Percentiles rank a stretch among this genome's conserved stretches.
Conservation (phyloP, 2,329 filamentous ascomycete genomes). For the Monilinia fructigena region DNA sequence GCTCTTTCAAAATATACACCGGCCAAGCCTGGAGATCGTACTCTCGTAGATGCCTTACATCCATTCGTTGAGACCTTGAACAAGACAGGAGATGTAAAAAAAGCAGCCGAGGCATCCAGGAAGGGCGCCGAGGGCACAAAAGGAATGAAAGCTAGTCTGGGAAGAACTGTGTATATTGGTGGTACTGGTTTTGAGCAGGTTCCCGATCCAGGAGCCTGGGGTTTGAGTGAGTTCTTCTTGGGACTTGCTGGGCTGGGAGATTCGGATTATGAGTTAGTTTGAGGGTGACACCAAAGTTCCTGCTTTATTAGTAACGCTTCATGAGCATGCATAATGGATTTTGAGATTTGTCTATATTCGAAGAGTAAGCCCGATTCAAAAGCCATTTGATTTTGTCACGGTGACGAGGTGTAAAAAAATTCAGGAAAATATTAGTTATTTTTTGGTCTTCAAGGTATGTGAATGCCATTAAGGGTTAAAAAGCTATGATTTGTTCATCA, state of each 20-base stretch:
- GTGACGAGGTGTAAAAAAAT: not conserved
- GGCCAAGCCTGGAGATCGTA: slow-evolving; percentile 84
- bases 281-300: slow-evolving; percentile 11
- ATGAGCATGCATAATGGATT: not conserved
- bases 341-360: not conserved
- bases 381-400: not conserved
- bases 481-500: slow-evolving; percentile 25
- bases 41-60: slow-evolving; percentile 82
- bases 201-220: slow-evolving; percentile 75
- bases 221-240: slow-evolving; percentile 74
- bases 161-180: slow-evolving; percentile 79
- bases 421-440: slow-evolving; percentile 24
- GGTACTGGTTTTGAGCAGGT: slow-evolving; percentile 70
- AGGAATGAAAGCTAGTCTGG: slow-evolving; percentile 87
- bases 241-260: slow-evolving; percentile 61
- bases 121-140: slow-evolving; percentile 80
- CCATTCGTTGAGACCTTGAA: slow-evolving; percentile 78
- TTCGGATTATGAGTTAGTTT: slow-evolving; percentile 40
- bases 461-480: slow-evolving; percentile 24
- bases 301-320: slow-evolving; percentile 2
- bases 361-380: slow-evolving; percentile 4
- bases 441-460: slow-evolving; percentile 23
- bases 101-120: slow-evolving; percentile 73
- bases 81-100: slow-evolving; percentile 62
- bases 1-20: slow-evolving; percentile 82